A percentile compares a stretch with the other conserved stretches of the same genome.
Evolutionary conservation across 2,329 filamentous ascomycete species (phyloP).

Genomic region (Colletotrichum sp.): DNA sequence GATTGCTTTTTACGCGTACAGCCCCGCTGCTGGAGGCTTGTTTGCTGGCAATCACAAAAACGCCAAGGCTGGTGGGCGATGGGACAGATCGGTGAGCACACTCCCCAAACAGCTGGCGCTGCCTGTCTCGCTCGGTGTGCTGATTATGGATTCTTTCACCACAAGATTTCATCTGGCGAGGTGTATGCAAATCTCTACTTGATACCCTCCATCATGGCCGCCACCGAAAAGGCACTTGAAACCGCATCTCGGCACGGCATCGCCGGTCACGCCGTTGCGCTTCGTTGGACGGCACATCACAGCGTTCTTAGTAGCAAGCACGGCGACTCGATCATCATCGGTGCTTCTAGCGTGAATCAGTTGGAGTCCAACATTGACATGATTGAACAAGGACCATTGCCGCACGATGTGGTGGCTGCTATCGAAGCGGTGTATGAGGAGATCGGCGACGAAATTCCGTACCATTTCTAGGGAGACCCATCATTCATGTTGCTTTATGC

Average conservation of each 20-base stretch:
- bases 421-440: background rate
- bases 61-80: conserved; percentile 24
- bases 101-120: background rate
- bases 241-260: conserved; percentile 37
- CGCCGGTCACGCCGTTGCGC: conserved; percentile 41
- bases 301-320: conserved; percentile 31
- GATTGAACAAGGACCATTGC: conserved; percentile 44
- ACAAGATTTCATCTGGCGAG: conserved; percentile 16
- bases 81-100: conserved; percentile 25
- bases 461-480: background rate
- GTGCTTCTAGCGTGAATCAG: conserved; percentile 37
- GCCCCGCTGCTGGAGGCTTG: conserved; percentile 33
- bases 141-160: background rate
- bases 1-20: conserved; percentile 50
- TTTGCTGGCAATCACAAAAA: conserved; percentile 25
- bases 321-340: conserved; percentile 42
- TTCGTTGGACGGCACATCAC: conserved; percentile 45
- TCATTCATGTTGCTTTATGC: background rate
- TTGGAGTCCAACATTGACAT: conserved; percentile 36
- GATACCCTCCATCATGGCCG: conserved; percentile 29
- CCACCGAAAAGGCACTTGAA: conserved; percentile 28
- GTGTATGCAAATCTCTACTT: conserved; percentile 30
- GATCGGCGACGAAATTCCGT: background rate
- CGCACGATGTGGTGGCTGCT: conserved; percentile 33
- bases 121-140: background rate